phyloP scores from a whole-genome alignment of 306 rosid species.

The Elaeagnus macrophylla region DNA sequence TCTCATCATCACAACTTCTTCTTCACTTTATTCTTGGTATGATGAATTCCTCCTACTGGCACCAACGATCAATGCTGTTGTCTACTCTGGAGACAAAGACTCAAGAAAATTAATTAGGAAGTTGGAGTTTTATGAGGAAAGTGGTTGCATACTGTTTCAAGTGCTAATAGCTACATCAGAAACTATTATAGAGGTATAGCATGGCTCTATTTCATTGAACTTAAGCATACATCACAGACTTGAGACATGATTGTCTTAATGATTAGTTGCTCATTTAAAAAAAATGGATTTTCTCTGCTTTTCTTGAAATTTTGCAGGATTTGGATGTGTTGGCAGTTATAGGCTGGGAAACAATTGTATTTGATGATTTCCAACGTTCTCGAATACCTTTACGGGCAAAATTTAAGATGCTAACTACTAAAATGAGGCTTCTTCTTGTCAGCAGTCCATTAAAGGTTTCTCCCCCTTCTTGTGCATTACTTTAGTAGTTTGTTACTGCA shows the following conservation, averaged over 20 bases:
- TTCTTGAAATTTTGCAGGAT: slow-evolving; percentile 35
- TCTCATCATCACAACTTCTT: slow-evolving; percentile 45
- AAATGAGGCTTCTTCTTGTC: slow-evolving; percentile 47
- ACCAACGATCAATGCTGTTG: slow-evolving; percentile 41
- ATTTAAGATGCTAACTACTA: slow-evolving; percentile 32
- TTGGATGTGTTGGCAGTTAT: slow-evolving; percentile 31
- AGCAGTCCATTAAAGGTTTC: slow-evolving; percentile 48
- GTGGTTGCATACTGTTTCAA: slow-evolving; percentile 33
- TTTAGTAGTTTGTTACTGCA: slow-evolving; percentile 7
- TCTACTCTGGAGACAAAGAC: slow-evolving; percentile 48
- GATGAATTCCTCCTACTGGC: slow-evolving; percentile 36
- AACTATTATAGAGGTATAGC: slow-evolving; percentile 39
- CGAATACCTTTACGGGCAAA: slow-evolving; percentile 27
- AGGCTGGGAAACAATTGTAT: slow-evolving; percentile 47
- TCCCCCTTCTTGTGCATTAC: slow-evolving; percentile 2
- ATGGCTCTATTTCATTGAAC: slow-evolving; percentile 1
- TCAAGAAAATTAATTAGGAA: slow-evolving; percentile 33
- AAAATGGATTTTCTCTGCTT: not conserved
- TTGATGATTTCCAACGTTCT: slow-evolving; percentile 47
- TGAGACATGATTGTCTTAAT: not conserved
- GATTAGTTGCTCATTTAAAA: too few relatives aligned
- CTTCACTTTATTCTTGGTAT: slow-evolving; percentile 46
- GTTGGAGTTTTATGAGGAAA: slow-evolving; percentile 39
- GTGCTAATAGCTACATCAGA: slow-evolving; percentile 48
- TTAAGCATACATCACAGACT: not conserved